phyloP scores from a whole-genome alignment of 2,329 filamentous ascomycete genomes.

The Mycosphaerelloides madeirae region DNA sequence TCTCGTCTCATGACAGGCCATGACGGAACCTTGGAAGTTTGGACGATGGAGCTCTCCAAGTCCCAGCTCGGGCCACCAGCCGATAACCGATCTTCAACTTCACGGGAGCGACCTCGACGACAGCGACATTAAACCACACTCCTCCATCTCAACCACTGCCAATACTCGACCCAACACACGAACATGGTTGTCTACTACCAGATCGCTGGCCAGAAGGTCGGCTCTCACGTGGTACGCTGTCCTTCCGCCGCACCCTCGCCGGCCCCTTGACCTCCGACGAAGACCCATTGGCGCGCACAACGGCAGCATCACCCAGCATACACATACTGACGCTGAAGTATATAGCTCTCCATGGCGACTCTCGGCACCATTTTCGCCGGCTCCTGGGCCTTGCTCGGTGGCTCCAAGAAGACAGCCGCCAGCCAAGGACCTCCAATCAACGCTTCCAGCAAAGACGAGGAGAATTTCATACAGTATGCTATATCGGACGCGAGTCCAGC shows the following conservation, averaged over 20 bases:
- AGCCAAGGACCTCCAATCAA: constrained; percentile 55
- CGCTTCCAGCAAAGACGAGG: constrained; percentile 62
- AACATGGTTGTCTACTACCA: constrained; percentile 51
- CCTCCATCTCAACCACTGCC: constrained; percentile 5
- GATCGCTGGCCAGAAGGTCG: constrained; percentile 49
- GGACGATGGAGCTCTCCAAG: too few relatives aligned
- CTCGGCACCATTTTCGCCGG: constrained; percentile 47
- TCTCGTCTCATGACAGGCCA: too few relatives aligned
- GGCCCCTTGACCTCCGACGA: constrained; percentile 1
- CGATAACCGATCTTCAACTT: not conserved
- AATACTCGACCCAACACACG: constrained; percentile 7
- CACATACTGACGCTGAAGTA: not conserved
- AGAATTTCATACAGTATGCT: constrained; percentile 63
- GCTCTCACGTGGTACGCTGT: constrained; percentile 49
- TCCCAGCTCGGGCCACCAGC: not conserved
- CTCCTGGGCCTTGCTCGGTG: constrained; percentile 42
- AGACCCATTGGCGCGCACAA: not conserved
- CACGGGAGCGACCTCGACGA: not conserved
- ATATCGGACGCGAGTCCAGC: not conserved
- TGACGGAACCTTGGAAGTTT: too few relatives aligned
- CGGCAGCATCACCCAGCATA: not conserved
- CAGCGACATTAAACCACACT: constrained; percentile 6
- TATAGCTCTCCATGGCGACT: constrained; percentile 58
- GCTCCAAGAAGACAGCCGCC: constrained; percentile 45
- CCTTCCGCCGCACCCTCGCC: not conserved